phyloP scores from a whole-genome alignment of 2,329 filamentous ascomycete species.

The Colletotrichum sp. region DNA sequence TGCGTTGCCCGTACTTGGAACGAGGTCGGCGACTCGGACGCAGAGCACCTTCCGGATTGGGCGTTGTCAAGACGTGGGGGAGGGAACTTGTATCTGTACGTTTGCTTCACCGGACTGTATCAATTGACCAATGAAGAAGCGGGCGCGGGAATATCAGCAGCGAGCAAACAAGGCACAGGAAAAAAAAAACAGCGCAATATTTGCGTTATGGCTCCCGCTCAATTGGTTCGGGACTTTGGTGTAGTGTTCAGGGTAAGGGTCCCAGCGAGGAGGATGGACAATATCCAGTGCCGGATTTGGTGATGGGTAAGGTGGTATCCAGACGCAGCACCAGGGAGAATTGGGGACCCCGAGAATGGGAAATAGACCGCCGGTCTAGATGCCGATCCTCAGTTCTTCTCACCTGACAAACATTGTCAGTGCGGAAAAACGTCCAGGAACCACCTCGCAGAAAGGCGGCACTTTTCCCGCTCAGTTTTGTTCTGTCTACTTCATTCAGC shows the following conservation, averaged over 20 bases:
- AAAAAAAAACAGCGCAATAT: background rate
- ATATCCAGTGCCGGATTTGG: background rate
- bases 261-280: background rate
- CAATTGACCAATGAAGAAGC: background rate
- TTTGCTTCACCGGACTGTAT: background rate
- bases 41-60: slow-evolving; percentile 8
- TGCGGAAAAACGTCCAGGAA: background rate
- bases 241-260: background rate
- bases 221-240: background rate
- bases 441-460: background rate
- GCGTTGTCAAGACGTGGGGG: background rate
- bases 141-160: background rate
- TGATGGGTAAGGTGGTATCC: background rate
- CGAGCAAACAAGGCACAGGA: background rate
- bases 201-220: background rate
- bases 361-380: slow-evolving; percentile 8
- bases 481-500: background rate
- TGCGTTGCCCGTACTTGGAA: background rate
- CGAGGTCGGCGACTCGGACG: background rate
- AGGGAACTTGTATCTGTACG: background rate
- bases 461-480: background rate
- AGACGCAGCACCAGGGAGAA: background rate
- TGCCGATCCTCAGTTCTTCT: slow-evolving; percentile 14
- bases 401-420: background rate
- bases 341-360: background rate